Conservation (phyloP, 306 rosid species). For the Sicyos edulis region DNA sequence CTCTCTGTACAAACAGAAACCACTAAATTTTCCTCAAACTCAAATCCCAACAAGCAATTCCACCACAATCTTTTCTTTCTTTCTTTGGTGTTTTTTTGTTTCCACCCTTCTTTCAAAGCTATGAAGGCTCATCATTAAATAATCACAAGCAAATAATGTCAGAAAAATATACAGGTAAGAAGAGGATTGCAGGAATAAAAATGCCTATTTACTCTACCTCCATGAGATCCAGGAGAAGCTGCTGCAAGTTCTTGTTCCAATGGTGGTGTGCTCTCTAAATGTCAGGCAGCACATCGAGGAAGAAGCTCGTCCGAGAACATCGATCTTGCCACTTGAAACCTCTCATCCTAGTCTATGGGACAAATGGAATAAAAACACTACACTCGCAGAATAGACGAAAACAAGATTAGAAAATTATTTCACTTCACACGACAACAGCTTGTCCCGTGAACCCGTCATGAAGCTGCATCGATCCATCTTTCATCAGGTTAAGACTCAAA, state of each 20-base stretch:
- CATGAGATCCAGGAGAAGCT: slow-evolving; percentile 9
- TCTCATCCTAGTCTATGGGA: slow-evolving; percentile 31
- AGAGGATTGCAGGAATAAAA: background rate
- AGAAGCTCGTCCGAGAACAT: slow-evolving; percentile 20
- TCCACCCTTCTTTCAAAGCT: slow-evolving; percentile 25
- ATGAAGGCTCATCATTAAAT: slow-evolving; percentile 29
- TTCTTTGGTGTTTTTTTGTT: slow-evolving; percentile 1
- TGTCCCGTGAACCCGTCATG: slow-evolving; percentile 80
- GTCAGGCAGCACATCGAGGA: slow-evolving; percentile 15
- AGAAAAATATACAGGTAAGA: slow-evolving; percentile 49
- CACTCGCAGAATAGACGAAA: slow-evolving; percentile 31
- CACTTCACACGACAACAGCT: slow-evolving; percentile 63
- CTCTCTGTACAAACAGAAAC: slow-evolving; percentile 17
- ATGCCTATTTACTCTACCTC: slow-evolving; percentile 20
- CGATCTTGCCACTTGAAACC: slow-evolving; percentile 16
- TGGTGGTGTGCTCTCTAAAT: background rate
- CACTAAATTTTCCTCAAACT: slow-evolving; percentile 18
- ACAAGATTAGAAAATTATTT: slow-evolving; percentile 23
- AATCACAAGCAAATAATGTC: slow-evolving; percentile 38
- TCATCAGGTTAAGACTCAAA: slow-evolving; percentile 89
- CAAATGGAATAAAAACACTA: slow-evolving; percentile 17
- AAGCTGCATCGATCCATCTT: slow-evolving; percentile 95
- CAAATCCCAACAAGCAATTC: slow-evolving; percentile 19
- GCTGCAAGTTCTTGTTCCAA: slow-evolving; percentile 5
- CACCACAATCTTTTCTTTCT: background rate